Base-by-base conservation (phyloP, 352 stramenopile genomes). In the Pythium aristosporum region DNA sequence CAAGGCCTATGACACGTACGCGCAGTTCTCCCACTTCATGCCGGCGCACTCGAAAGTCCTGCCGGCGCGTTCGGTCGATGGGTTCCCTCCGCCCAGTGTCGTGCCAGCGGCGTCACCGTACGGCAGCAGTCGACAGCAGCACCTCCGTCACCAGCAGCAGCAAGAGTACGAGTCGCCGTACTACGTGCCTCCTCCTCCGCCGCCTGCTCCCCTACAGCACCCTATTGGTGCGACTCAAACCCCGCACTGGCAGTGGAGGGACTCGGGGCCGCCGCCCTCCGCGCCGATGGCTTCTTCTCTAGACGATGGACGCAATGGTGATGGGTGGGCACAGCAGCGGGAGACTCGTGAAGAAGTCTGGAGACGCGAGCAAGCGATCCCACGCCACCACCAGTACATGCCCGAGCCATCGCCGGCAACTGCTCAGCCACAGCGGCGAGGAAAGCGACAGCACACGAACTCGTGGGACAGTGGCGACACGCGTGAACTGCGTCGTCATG, bases 391-490 rank as follows among this genome's bases (percentile, higher is more conserved):
- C 25, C 52, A 59, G 52, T 59, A 59, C 52, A 39, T 21, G 12
- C 18, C 51, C n/a, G 51, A 48, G 20, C 52, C 52, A 36, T 44
- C 39, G 39, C 2, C 10, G 16, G 12, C 32, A 54, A 28, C 13
- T 6, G 28, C 32, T 1, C 28, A 30, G n/a, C 59, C 59, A 42
- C 39, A n/a, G 12, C 59, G 61, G 34, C 50, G 61, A 9, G 61
- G 51, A 1, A 67, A 67, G 44, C 61, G 61, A n/a, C 61, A 67
- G 28, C 61, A 67, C 51, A 67, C 61, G 1, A 48, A 44, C 2
- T 67, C 61, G 16, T 67, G 61, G 61, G 61, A 67, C 25, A 67
- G 43, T 15, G 52, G 61, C 20, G 61, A 67, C 34, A 61, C 51
- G 15, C 42, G 52, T 6, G 61, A 61, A 20, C 36, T 57, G 21